Conservation (phyloP, 495 filamentous ascomycete genomes). For the Penicillium samsonianum region DNA sequence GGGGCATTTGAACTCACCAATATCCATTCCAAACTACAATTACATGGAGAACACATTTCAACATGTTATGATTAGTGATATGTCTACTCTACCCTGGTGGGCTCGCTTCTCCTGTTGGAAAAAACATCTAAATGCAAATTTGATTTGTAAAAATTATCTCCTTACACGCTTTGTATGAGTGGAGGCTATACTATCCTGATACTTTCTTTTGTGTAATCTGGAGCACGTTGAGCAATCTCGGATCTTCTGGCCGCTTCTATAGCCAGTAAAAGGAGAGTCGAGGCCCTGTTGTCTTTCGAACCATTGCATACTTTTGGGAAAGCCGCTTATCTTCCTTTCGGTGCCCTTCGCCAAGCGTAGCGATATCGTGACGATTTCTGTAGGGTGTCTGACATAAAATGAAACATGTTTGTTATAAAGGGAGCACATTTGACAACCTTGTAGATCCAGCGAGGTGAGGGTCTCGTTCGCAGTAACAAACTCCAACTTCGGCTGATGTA, state of each 20-base stretch:
- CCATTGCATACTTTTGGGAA: constrained; percentile 26
- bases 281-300: constrained; percentile 22
- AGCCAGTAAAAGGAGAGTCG: constrained; percentile 3
- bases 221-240: neutral
- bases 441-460: constrained; percentile 6
- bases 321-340: constrained; percentile 24
- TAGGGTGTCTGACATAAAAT: constrained; percentile 18
- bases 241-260: neutral
- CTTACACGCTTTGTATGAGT: constrained; percentile 1
- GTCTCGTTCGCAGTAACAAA: constrained; percentile 1
- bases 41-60: no score
- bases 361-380: constrained; percentile 20
- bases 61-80: no score
- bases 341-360: constrained; percentile 4
- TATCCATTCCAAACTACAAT: no score
- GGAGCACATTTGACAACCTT: constrained; percentile 18
- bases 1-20: no score
- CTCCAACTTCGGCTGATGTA: neutral
- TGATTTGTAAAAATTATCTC: constrained; percentile 1
- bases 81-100: no score
- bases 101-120: no score
- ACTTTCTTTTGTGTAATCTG: neutral
- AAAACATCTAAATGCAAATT: neutral
- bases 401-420: constrained; percentile 19
- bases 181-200: constrained; percentile 1